Conservation (phyloP, 768 basidiomycete species). For the Auriscalpium microsporum region DNA sequence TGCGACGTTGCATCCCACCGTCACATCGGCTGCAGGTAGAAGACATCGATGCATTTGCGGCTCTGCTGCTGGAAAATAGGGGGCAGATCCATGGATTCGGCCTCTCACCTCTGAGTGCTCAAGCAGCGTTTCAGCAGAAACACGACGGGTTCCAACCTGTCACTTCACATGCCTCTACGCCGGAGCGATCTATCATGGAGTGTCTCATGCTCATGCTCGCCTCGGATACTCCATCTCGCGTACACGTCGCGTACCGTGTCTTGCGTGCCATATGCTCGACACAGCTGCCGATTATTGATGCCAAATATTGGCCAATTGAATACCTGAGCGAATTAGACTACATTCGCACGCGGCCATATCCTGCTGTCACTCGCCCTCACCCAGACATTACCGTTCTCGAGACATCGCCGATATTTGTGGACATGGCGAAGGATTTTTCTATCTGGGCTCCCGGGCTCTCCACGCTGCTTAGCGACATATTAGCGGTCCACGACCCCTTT, state of each 20-base stretch:
- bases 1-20: constrained; percentile 70
- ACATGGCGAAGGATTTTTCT: constrained; percentile 41
- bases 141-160: no score
- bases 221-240: constrained; percentile 10
- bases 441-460: constrained; percentile 58
- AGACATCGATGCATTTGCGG: constrained; percentile 67
- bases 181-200: constrained; percentile 12
- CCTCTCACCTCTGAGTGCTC: constrained; percentile 37
- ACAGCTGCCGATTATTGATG: constrained; percentile 3
- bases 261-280: constrained; percentile 9
- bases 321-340: constrained; percentile 17
- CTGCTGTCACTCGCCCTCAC: constrained; percentile 15
- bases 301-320: constrained; percentile 5
- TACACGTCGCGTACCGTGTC: constrained; percentile 12
- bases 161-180: background rate
- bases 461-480: constrained; percentile 45
- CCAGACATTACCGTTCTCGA: constrained; percentile 34
- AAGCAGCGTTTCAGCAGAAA: constrained; percentile 15
- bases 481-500: constrained; percentile 49
- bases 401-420: constrained; percentile 25
- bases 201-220: constrained; percentile 10
- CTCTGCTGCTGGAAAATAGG: constrained; percentile 47
- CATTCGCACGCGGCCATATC: constrained; percentile 18
- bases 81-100: constrained; percentile 58
- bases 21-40: constrained; percentile 45